Evolutionary conservation across 78 protist genomes (phyloP), one percentile per base, ranked within the genome.

Genomic region (Dictyostelium purpureum): DNA sequence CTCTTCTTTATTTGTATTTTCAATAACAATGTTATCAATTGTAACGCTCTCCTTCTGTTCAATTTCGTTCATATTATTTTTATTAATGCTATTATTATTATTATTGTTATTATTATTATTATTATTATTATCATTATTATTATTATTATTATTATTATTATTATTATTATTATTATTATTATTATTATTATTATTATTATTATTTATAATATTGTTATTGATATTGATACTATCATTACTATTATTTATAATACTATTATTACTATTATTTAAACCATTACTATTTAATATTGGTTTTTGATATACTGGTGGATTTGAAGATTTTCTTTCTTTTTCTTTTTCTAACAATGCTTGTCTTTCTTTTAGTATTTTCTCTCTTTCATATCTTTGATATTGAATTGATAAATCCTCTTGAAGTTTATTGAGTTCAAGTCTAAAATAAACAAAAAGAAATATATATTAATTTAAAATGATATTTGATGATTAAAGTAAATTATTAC

Each of bases 361-460:
- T 40, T 42, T 52, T 26, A 71, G 6, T n/a, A 75, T 75, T 51
- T 83, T 83, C 9, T 83, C 90, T 45, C 90, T 47, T 57, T 83
- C 90, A 57, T 54, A 63, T 43, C 47, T 69, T 52, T 83, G 77
- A 67, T 56, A 71, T 19, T 38, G 70, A 24, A 24, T n/a, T 40
- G 80, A 51, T 57, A 83, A 56, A 24, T 83, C 90, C 21, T 83
- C 90, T 57, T 83, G 79, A n/a, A 83, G 69, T 43, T 57, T 83
- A 38, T 52, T 38, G 0, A 83, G 40, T 33, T 83, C 90, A 2
- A 49, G 26, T 77, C 82, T 76, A 28, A 28, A 75, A 71, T 18
- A 45, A 4, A 45, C 4, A 71, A 9, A 24, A 28, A 45, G 5
- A 35, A 33, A 21, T 33, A 26, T 10, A 38, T 12, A 71, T 43